Percentiles rank a stretch among this genome's conserved stretches.
Evolutionary conservation across 192 early-diverging fungal species (phyloP).

Genomic region (Phlyctochytrium arcticum): DNA sequence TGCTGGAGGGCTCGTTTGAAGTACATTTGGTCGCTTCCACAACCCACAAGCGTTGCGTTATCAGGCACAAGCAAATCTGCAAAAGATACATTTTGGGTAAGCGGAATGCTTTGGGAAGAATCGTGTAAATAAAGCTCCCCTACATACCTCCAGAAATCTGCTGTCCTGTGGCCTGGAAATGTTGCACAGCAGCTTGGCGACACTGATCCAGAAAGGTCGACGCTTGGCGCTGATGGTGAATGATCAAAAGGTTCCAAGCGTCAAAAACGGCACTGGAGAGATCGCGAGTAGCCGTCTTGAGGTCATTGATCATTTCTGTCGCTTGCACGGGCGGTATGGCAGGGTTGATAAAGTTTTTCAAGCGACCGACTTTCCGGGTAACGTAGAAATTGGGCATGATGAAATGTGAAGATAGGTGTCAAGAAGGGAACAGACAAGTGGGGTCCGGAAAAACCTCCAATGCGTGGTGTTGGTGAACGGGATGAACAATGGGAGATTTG

Average conservation of each 20-base stretch:
- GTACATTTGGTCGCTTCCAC: background rate
- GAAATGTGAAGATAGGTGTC: no score
- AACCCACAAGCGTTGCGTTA: background rate
- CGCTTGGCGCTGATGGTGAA: background rate
- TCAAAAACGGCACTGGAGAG: background rate
- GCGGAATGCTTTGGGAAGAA: no score
- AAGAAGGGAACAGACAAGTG: no score
- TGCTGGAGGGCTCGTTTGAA: background rate
- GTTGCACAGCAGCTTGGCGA: background rate
- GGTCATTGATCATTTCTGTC: background rate
- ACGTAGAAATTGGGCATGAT: background rate
- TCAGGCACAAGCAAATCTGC: no score
- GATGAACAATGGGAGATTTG: no score
- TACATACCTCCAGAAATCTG: background rate
- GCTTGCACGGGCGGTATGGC: background rate
- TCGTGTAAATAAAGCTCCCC: no score
- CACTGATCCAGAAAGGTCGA: background rate
- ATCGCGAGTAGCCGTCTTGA: background rate
- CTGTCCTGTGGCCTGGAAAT: background rate
- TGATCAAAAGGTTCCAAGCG: background rate
- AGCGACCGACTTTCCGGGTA: background rate
- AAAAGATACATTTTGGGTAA: no score
- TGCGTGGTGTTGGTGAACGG: no score
- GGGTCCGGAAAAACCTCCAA: no score
- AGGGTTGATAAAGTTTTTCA: background rate